These are phyloP conservation scores for Botrytis fragariae DNA, from an alignment of 2,329 filamentous ascomycete species.

Conservation along the genomic window DNA sequence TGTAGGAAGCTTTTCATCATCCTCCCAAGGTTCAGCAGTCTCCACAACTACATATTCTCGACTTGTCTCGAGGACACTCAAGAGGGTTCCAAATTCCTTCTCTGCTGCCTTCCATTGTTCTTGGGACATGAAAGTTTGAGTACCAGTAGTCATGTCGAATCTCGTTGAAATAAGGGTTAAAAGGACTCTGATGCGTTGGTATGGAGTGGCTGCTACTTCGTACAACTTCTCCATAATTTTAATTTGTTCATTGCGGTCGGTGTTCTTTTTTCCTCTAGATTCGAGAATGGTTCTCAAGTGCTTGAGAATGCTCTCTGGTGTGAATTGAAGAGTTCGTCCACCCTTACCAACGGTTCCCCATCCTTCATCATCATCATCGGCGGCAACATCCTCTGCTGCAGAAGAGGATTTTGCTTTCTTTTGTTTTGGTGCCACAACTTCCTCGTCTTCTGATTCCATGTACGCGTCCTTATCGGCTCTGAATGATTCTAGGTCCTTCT, in stretches of 20 bases:
- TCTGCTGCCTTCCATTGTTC: constrained; percentile 97
- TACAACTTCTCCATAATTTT: constrained; percentile 94
- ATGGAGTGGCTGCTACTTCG: constrained; percentile 85
- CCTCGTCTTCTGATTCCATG: constrained; percentile 81
- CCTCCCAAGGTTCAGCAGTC: constrained; percentile 96
- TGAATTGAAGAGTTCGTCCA: constrained; percentile 86
- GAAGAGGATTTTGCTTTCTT: constrained; percentile 53
- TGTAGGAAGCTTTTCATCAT: constrained; percentile 88
- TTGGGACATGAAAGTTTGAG: constrained; percentile 78
- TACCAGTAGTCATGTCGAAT: constrained; percentile 85
- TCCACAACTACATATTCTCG: constrained; percentile 83
- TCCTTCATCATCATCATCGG: constrained; percentile 71
- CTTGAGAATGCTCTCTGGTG: constrained; percentile 97
- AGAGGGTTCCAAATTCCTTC: constrained; percentile 75
- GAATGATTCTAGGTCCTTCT: constrained; percentile 83
- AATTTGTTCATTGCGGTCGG: constrained; percentile 91
- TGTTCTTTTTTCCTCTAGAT: constrained; percentile 98
- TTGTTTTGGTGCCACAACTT: constrained; percentile 51
- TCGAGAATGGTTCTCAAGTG: constrained; percentile 91
- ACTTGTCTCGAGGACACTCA: constrained; percentile 76
- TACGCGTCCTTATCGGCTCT: constrained; percentile 80
- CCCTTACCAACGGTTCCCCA: constrained; percentile 87
- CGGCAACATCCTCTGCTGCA: constrained; percentile 49
- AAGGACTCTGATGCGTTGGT: constrained; percentile 90
- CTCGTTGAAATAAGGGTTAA: constrained; percentile 88